Evolutionary conservation across 352 stramenopile species (phyloP).

Genomic region (Phytopythium kandeliae): DNA sequence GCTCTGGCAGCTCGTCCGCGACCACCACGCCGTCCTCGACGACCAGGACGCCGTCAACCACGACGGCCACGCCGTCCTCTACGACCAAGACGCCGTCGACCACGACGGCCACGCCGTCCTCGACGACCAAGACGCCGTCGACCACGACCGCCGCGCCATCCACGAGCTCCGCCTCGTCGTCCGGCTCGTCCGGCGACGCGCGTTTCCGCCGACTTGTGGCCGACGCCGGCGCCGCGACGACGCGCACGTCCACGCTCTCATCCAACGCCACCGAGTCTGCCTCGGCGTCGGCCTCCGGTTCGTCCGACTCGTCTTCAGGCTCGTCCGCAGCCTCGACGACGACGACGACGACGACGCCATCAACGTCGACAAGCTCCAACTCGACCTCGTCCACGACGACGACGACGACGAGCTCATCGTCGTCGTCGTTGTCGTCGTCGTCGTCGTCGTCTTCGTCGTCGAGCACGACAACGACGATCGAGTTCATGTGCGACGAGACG

Average conservation of each 20-base stretch:
- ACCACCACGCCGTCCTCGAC: conserved; percentile 13
- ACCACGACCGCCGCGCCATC: conserved; percentile 14
- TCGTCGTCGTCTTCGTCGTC: conserved; percentile 8
- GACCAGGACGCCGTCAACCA: conserved; percentile 15
- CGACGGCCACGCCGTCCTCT: conserved; percentile 17
- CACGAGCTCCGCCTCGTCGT: conserved; percentile 4
- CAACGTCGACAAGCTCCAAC: not conserved
- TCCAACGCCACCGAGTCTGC: conserved; percentile 1
- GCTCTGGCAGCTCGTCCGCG: conserved; percentile 4
- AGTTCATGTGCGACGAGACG: conserved; percentile 64
- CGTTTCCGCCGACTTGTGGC: conserved; percentile 11
- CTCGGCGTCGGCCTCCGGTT: not conserved
- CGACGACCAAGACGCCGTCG: conserved; percentile 18
- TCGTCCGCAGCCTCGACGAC: not conserved
- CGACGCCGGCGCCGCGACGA: conserved; percentile 10
- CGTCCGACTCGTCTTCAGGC: not conserved
- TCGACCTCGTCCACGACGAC: conserved; percentile 8
- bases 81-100: conserved; percentile 17
- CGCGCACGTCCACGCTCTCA: conserved; percentile 7
- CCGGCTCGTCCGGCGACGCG: conserved; percentile 6
- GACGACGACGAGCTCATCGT: conserved; percentile 4
- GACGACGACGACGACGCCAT: conserved; percentile 6
- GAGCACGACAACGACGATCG: conserved; percentile 16
- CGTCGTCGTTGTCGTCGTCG: not conserved
- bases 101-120: conserved; percentile 21